These are phyloP conservation scores for Babesia bigemina DNA, from an alignment of 169 alveolate species.

Conservation along the genomic window DNA sequence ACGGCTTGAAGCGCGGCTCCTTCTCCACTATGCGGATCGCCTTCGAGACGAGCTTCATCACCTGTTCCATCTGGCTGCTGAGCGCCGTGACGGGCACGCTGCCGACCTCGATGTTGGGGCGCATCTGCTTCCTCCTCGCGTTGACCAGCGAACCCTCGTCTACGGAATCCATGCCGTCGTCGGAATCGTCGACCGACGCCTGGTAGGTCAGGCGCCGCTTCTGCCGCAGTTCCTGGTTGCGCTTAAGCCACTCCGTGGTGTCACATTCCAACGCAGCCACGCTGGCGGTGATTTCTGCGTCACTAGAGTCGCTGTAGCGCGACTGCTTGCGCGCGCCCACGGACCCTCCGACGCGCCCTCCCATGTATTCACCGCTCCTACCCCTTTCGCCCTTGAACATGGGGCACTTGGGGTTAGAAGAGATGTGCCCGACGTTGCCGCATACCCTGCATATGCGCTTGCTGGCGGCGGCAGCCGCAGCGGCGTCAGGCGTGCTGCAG, in stretches of 20 bases:
- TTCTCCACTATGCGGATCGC: slow-evolving; percentile 58
- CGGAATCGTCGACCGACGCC: slow-evolving; percentile 32
- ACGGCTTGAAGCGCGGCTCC: slow-evolving; percentile 72
- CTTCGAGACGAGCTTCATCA: slow-evolving; percentile 51
- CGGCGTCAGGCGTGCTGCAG: slow-evolving; percentile 23
- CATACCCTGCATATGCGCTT: slow-evolving; percentile 82
- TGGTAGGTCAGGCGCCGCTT: slow-evolving; percentile 25
- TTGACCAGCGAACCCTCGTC: slow-evolving; percentile 28
- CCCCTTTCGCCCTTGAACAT: slow-evolving; percentile 70
- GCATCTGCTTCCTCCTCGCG: slow-evolving; percentile 17
- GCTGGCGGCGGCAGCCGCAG: slow-evolving; percentile 30
- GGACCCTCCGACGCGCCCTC: background rate
- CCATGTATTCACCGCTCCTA: background rate
- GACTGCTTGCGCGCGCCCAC: slow-evolving; percentile 8
- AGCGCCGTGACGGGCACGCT: background rate
- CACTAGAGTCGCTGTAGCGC: slow-evolving; percentile 49
- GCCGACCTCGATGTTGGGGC: slow-evolving; percentile 5
- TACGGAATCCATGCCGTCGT: slow-evolving; percentile 30
- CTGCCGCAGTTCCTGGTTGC: slow-evolving; percentile 37
- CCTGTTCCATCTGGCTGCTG: slow-evolving; percentile 37
- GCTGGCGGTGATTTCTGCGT: slow-evolving; percentile 53
- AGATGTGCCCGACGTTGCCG: slow-evolving; percentile 86
- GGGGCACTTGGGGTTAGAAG: slow-evolving; percentile 84
- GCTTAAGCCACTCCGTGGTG: slow-evolving; percentile 46
- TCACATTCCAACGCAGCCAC: slow-evolving; percentile 37